phyloP scores from a whole-genome alignment of 495 filamentous ascomycete species.

The Tuber brumale region DNA sequence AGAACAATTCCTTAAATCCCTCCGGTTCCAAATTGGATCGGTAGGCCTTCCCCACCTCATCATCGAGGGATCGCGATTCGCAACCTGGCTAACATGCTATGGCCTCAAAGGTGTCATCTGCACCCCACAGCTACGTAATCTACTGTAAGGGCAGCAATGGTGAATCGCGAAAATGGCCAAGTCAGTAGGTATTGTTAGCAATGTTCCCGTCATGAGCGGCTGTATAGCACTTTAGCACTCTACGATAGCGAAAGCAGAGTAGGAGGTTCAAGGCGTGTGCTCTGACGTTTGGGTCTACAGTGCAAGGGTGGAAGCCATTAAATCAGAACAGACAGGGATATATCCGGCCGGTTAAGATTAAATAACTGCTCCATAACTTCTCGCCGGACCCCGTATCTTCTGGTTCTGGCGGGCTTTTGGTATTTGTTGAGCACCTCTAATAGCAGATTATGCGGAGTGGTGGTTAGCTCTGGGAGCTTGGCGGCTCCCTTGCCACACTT shows the following conservation, averaged over 20 bases:
- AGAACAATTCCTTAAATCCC: background rate
- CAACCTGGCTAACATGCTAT: background rate
- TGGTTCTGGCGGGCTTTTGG: no score
- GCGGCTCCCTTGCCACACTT: background rate
- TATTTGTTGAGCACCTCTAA: background rate
- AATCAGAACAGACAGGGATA: background rate
- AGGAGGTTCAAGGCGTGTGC: background rate
- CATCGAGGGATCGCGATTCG: background rate
- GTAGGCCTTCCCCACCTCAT: background rate
- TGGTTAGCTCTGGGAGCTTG: background rate
- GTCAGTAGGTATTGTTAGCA: background rate
- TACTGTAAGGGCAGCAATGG: background rate
- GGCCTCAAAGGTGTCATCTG: background rate
- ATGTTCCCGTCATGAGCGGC: background rate
- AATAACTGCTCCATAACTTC: background rate
- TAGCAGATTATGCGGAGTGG: background rate
- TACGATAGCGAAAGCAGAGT: background rate
- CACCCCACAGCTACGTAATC: background rate
- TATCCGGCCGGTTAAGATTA: background rate
- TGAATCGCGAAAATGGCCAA: background rate
- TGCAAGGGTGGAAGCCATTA: background rate
- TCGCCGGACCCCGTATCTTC: no score
- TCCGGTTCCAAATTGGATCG: background rate
- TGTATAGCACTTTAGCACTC: background rate
- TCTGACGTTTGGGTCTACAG: background rate